phyloP scores from a whole-genome alignment of 441 rosid species.

The Populus hybrid region DNA sequence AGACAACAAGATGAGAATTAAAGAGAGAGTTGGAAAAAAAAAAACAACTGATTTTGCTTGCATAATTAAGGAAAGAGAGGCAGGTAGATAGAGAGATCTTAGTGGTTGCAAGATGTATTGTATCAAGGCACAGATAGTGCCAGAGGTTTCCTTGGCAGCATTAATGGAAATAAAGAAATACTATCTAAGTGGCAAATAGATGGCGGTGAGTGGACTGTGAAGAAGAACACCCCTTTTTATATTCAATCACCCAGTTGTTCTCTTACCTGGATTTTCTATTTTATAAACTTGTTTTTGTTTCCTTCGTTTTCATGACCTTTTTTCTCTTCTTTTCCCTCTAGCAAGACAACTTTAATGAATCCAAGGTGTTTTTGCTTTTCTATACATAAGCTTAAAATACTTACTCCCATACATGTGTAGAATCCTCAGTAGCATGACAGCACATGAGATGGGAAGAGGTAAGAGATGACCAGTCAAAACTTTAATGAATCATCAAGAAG shows the following conservation, averaged over 20 bases:
- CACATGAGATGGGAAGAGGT: conserved; percentile 18
- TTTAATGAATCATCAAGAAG: not conserved
- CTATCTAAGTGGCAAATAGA: conserved; percentile 39
- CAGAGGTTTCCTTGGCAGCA: conserved; percentile 49
- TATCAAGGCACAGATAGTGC: conserved; percentile 32
- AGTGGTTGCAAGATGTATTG: conserved; percentile 24
- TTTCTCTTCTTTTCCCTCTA: not conserved
- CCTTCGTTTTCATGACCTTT: conserved; percentile 13
- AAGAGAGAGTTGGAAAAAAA: conserved; percentile 20
- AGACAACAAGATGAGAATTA: conserved; percentile 15
- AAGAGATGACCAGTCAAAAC: conserved; percentile 29
- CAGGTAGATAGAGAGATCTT: conserved; percentile 28
- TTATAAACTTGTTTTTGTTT: conserved; percentile 7
- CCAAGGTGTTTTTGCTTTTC: conserved; percentile 35
- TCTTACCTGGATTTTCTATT: conserved; percentile 28
- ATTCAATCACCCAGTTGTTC: conserved; percentile 9
- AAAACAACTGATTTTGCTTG: conserved; percentile 7
- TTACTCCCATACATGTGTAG: conserved; percentile 18
- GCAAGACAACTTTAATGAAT: conserved; percentile 35
- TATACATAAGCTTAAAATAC: conserved; percentile 15
- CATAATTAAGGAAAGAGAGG: not conserved
- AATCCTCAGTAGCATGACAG: conserved; percentile 25
- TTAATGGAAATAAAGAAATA: conserved; percentile 18
- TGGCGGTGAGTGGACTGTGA: conserved; percentile 33
- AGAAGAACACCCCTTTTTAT: conserved; percentile 21